Conservation (phyloP, 2,329 filamentous ascomycete genomes). For the Colletotrichum spinosum region DNA sequence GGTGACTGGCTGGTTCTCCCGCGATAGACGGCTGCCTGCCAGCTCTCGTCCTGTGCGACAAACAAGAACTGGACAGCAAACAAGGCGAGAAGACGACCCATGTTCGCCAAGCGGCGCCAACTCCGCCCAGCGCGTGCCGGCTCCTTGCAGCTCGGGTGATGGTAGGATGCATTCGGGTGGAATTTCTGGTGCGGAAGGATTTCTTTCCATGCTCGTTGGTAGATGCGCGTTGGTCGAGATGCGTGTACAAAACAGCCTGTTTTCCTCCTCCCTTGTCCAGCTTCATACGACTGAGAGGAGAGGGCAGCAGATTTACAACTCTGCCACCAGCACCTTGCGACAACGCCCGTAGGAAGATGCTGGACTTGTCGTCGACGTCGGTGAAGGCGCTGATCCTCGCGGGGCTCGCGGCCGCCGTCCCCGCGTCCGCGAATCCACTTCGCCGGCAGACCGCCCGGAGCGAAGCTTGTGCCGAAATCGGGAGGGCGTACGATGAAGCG, state of each 20-base stretch:
- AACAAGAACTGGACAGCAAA: too few species aligned
- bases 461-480: slow-evolving; percentile 24
- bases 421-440: not conserved
- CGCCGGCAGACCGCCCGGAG: not conserved
- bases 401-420: slow-evolving; percentile 8
- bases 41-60: too few species aligned
- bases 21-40: too few species aligned
- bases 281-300: not conserved
- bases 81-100: not conserved
- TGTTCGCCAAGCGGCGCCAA: slow-evolving; percentile 10
- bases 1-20: too few species aligned
- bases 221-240: not conserved
- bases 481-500: slow-evolving; percentile 10
- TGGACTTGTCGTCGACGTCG: not conserved
- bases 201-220: too few species aligned
- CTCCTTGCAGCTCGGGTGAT: not conserved
- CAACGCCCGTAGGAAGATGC: slow-evolving; percentile 5
- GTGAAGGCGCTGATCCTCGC: slow-evolving; percentile 1
- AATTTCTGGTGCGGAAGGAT: not conserved
- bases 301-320: not conserved
- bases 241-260: not conserved
- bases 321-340: not conserved
- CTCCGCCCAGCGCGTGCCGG: not conserved
- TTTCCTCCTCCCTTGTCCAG: not conserved
- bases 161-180: not conserved